Base-by-base conservation (phyloP, 1,284 basidiomycete species). In the Ustilago sp. region DNA sequence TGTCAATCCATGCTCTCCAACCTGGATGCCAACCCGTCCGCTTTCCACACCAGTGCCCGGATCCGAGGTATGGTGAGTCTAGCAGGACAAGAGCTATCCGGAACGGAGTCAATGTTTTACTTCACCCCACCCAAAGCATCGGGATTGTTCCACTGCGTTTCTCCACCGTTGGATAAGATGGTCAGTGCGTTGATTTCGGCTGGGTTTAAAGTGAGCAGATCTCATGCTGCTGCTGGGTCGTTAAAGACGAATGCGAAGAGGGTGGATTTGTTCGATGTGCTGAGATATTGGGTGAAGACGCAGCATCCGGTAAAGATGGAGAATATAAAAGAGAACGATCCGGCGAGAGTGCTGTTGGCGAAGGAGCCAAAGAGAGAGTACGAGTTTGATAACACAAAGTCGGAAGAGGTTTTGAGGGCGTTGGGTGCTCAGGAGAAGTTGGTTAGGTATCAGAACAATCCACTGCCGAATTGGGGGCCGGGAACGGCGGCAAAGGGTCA, bases 1-100 rank as follows among this genome's bases (percentile, higher is more conserved):
- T 90, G 94, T 34, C 85, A 88, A 11, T 90, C 90, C 71, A 90
- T 96, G 8, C 88, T 98, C n/a, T 87, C 89, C 32, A 92, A 94
- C 79, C 88, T 97, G 8, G 85, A 88, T 8, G 80, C 85, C 55
- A 90, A 93, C 74, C 72, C 74, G 4, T 54, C 54, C 9, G 59
- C 69, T 1, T 97, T 96, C 84, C 91, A 91, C 28, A 99, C 97
- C 0, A 89, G 90, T 32, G 81, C 90, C 0, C 89, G 97, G 55
- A 98, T 99, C 91, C 92, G 92, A 86, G 96, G 97, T 1, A 99
- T 99, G 97, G 88, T 98, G 54, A 92, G 91, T 4, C 89, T 96
- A 0, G 95, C 95, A 0, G 90, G 91, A 81, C 92, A 95, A 88
- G 95, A 94, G 58, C 87, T 96, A 11, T 87, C 90, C 13, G 61